These are phyloP conservation scores for Sugiyamaella novakii DNA, from an alignment of 1,139 yeast genomes.

Conservation along the genomic window DNA sequence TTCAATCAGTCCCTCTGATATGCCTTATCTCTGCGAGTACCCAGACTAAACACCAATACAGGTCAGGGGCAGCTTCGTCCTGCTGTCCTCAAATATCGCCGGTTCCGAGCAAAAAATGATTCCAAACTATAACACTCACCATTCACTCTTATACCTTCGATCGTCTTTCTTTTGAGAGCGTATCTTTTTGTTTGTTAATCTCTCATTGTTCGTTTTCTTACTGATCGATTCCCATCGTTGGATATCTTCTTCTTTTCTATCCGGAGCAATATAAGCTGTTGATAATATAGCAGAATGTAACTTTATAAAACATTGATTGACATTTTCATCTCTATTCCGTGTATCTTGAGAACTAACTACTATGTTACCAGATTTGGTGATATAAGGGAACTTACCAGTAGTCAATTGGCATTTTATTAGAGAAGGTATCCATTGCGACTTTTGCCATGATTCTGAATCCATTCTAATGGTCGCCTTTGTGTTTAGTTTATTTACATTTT, in stretches of 20 bases:
- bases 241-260: conserved; percentile 51
- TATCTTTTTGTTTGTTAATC: conserved; percentile 56
- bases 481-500: conserved; percentile 74
- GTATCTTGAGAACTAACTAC: conserved; percentile 63
- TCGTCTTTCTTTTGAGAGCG: conserved; percentile 58
- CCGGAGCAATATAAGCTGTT: conserved; percentile 53
- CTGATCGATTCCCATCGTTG: conserved; percentile 59
- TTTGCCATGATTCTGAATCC: conserved; percentile 51
- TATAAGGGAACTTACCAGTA: conserved; percentile 51
- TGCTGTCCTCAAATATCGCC: too few relatives aligned
- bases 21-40: too few relatives aligned
- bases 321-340: conserved; percentile 61
- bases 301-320: conserved; percentile 61
- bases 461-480: conserved; percentile 73
- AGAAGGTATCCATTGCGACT: conserved; percentile 65
- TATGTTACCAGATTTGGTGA: conserved; percentile 57
- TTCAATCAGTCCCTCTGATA: too few relatives aligned
- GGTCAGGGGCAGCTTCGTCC: too few relatives aligned
- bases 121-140: too few relatives aligned
- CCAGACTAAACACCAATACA: too few relatives aligned
- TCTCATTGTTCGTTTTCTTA: conserved; percentile 50
- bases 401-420: conserved; percentile 49
- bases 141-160: conserved; percentile 38
- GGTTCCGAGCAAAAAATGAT: too few relatives aligned
- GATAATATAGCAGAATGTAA: conserved; percentile 56